phyloP scores from a whole-genome alignment of 176 grass and related monocot genomes.

The Rhynchospora tenuis region DNA sequence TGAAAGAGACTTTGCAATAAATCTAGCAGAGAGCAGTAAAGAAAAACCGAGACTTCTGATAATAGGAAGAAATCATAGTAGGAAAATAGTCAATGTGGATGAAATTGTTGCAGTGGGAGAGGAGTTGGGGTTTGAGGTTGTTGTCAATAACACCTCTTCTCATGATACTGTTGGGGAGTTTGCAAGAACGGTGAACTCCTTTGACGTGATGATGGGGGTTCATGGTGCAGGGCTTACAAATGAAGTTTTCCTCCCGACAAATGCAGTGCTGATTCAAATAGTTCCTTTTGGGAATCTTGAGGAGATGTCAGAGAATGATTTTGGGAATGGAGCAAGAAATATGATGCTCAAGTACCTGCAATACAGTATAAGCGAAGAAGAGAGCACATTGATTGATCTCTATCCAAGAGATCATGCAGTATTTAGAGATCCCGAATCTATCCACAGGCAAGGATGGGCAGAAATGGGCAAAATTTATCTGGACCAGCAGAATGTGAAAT shows the following conservation, averaged over 20 bases:
- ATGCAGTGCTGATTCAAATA: constrained; percentile 58
- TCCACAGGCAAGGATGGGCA: constrained; percentile 49
- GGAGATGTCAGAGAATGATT: constrained; percentile 32
- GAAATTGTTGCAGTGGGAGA: constrained; percentile 42
- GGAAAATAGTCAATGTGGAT: constrained; percentile 56
- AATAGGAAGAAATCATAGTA: constrained; percentile 45
- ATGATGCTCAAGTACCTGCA: constrained; percentile 63
- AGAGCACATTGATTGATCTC: constrained; percentile 50
- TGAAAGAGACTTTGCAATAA: constrained; percentile 21
- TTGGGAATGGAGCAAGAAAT: constrained; percentile 35
- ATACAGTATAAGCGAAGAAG: constrained; percentile 55
- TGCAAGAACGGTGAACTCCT: constrained; percentile 50
- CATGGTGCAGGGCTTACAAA: constrained; percentile 67
- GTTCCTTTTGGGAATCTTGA: constrained; percentile 56
- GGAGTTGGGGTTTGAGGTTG: constrained; percentile 67
- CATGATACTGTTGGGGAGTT: constrained; percentile 44
- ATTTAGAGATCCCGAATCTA: constrained; percentile 41
- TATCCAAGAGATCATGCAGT: constrained; percentile 51
- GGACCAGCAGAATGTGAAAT: constrained; percentile 49
- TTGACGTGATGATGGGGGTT: constrained; percentile 69
- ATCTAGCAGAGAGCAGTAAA: constrained; percentile 22
- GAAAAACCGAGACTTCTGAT: constrained; percentile 52
- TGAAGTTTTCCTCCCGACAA: constrained; percentile 60
- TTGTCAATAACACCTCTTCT: constrained; percentile 47
- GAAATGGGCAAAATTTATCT: constrained; percentile 43